Conservation (phyloP, 1,284 basidiomycete genomes). For the Heliocybe sulcata region DNA sequence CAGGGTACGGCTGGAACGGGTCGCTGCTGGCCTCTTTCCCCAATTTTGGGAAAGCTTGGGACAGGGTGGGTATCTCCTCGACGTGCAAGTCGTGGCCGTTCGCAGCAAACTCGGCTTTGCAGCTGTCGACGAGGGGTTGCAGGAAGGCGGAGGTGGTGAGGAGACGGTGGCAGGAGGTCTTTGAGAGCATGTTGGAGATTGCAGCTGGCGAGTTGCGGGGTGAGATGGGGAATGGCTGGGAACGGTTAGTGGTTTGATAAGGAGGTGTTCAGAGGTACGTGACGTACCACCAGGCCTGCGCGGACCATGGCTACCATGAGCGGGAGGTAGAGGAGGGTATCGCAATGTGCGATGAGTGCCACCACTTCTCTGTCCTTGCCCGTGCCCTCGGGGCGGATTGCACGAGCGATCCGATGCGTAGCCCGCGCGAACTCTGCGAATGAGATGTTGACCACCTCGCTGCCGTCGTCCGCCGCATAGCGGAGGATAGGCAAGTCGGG, state of each 20-base stretch:
- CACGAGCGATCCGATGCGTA: constrained; percentile 24
- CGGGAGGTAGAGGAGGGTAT: constrained; percentile 24
- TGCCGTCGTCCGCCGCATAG: neutral
- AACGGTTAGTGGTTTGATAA: neutral
- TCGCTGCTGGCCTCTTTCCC: neutral
- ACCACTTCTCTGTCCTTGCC: constrained; percentile 18
- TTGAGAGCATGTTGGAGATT: neutral
- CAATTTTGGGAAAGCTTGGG: constrained; percentile 10
- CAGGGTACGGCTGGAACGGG: constrained; percentile 5
- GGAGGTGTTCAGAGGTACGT: neutral
- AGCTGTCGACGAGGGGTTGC: constrained; percentile 6
- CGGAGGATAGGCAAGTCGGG: constrained; percentile 14
- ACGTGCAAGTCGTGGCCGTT: constrained; percentile 6
- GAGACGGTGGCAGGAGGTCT: constrained; percentile 9
- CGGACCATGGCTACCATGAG: constrained; percentile 20
- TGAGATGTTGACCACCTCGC: constrained; percentile 9
- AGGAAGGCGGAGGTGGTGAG: constrained; percentile 8
- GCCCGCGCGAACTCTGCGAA: constrained; percentile 18
- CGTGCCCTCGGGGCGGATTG: constrained; percentile 6
- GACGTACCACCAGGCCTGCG: constrained; percentile 21
- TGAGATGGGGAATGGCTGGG: constrained; percentile 21
- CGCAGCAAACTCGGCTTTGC: constrained; percentile 6
- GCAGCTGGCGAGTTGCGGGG: constrained; percentile 2
- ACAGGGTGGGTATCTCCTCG: constrained; percentile 11
- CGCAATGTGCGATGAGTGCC: constrained; percentile 22